A percentile compares a stretch with the other conserved stretches of the same genome.
These are phyloP conservation scores for Moesziomyces antarcticus DNA, from an alignment of 1,284 basidiomycete species.

Conservation along the genomic window DNA sequence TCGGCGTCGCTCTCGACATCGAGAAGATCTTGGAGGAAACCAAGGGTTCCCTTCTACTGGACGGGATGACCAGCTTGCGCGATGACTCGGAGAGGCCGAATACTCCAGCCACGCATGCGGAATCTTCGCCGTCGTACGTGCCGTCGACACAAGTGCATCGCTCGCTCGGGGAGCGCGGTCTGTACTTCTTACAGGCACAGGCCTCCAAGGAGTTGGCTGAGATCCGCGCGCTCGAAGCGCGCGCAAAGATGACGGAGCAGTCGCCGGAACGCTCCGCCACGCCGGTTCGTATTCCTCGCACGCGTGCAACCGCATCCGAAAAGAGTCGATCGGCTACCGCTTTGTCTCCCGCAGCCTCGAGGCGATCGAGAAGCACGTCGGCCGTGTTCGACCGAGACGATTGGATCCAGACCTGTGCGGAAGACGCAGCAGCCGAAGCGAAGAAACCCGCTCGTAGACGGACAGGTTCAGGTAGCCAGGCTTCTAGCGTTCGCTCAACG, in stretches of 20 bases:
- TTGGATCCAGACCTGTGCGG: constrained; percentile 46
- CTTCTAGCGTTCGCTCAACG: constrained; percentile 6
- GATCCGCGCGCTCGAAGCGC: constrained; percentile 59
- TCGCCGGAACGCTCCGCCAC: constrained; percentile 7
- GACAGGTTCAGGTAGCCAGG: neutral
- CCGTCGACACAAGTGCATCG: constrained; percentile 58
- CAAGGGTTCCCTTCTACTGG: constrained; percentile 53
- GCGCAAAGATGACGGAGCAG: constrained; percentile 44
- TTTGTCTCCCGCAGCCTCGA: constrained; percentile 13
- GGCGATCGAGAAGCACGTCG: constrained; percentile 7
- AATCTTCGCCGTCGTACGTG: constrained; percentile 44
- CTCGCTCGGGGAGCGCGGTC: constrained; percentile 57
- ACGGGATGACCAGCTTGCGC: constrained; percentile 2
- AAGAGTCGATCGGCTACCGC: constrained; percentile 2
- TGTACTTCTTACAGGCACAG: constrained; percentile 64
- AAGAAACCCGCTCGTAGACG: constrained; percentile 12
- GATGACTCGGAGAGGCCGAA: neutral
- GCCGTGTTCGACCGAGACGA: constrained; percentile 29
- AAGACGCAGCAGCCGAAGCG: constrained; percentile 27
- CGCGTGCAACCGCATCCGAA: constrained; percentile 3
- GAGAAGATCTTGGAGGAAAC: constrained; percentile 73
- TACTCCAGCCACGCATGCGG: neutral
- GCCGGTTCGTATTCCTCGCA: constrained; percentile 5
- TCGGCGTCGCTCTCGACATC: constrained; percentile 88
- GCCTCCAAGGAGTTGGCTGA: constrained; percentile 62